Base-by-base conservation (phyloP, 805 yeast genomes). In the Cephaloascus fragrans region DNA sequence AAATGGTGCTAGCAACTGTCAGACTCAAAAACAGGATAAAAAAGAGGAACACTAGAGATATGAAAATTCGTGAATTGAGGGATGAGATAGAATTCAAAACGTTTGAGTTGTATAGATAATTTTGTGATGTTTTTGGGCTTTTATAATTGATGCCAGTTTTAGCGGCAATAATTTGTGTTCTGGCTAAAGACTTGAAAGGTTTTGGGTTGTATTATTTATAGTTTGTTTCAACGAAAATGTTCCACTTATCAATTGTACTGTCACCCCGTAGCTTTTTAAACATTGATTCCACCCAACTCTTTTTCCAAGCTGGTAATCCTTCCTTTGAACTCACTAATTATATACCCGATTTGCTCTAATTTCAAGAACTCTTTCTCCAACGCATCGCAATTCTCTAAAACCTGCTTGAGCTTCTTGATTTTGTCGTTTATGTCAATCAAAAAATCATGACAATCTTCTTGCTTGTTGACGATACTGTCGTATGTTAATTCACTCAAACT, bases 331-430 rank as follows among this genome's bases (percentile, higher is more conserved):
- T 47, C 55, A 26, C 46, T 50, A 16, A 49, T 46, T 47, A 64
- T 64, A 45, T 44, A 37, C 23, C 53, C 62, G 37, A 78, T 57
- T 44, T 75, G 80, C 36, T 71, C 71, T 38, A 78, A 50, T 55
- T 75, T 76, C 51, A 66, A 57, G 44, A 75, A 72, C 38, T 73
- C 73, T 31, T 54, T 46, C 42, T 79, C 82, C 19, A 80, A 47
- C 2, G 66, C 71, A 26, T 67, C 63, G 48, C 84, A 76, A 37
- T 63, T 53, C 4, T 45, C 46, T 16, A 75, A 43, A n/a, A 74
- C 36, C 3, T 42, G 41, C 33, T 71, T 69, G 6, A 73, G 59
- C 4, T 53, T 51, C 3, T 50, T 48, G 26, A 77, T 59, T 40
- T 72, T 66, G 3, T 50, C 37, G 9, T 69, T 69, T n/a, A 75